Evolutionary conservation across 139 green algal species (phyloP).

Genomic region (Pseudopediastrum boryanum): DNA sequence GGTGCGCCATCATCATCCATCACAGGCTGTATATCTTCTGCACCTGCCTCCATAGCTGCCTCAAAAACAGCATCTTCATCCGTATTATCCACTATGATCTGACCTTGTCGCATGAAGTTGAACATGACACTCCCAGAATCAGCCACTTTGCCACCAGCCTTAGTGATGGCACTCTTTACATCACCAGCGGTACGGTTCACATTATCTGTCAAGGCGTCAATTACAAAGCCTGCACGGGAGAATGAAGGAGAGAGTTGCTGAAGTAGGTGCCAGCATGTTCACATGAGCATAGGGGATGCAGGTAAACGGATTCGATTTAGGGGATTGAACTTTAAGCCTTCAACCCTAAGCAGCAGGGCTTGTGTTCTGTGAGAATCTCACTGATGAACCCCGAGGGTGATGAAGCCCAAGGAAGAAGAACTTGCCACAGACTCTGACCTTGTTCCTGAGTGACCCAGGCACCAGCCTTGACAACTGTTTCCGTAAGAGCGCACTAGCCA

Average conservation of each 20-base stretch:
- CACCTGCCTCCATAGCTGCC: conserved; percentile 80
- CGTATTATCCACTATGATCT: conserved; percentile 45
- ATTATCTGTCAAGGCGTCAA: conserved; percentile 94
- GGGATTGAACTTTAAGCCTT: no score
- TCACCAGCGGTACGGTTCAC: conserved; percentile 75
- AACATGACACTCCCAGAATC: conserved; percentile 90
- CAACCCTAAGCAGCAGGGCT: no score
- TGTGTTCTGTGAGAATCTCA: no score
- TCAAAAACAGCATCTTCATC: conserved; percentile 74
- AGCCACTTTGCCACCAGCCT: conserved; percentile 84
- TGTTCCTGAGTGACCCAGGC: no score
- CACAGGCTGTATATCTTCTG: conserved; percentile 66
- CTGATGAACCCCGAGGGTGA: not conserved
- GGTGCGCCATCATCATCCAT: conserved; percentile 52
- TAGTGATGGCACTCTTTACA: conserved; percentile 77
- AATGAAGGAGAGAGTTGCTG: no score
- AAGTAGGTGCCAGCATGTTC: no score
- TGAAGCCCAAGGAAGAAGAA: not conserved
- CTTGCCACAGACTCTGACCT: not conserved
- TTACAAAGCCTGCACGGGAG: conserved; percentile 73
- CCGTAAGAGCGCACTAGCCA: no score
- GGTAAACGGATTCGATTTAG: no score
- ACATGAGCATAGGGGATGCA: no score
- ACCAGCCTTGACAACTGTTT: no score
- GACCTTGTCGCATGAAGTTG: conserved; percentile 78